These are phyloP conservation scores for Avena atlantica DNA, from an alignment of 176 grass and related monocot genomes.

Conservation along the genomic window DNA sequence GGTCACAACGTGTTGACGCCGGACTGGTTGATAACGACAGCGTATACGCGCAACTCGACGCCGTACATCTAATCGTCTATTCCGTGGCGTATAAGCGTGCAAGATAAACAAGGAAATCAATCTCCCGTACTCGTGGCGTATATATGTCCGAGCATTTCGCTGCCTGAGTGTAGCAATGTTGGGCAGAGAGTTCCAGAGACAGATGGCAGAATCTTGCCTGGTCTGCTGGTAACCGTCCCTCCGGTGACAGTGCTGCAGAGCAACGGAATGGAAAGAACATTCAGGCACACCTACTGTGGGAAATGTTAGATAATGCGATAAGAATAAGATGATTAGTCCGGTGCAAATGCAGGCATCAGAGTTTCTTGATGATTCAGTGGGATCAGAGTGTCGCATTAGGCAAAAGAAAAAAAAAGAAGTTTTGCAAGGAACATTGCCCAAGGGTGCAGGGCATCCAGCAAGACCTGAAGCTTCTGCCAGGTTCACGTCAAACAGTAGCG, in stretches of 20 bases:
- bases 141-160: not conserved
- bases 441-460: not conserved
- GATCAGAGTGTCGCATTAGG: not conserved
- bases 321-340: not conserved
- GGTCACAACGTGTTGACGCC: not conserved
- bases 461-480: not conserved
- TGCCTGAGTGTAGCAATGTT: constrained; percentile 21
- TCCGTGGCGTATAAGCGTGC: constrained; percentile 6
- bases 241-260: not conserved
- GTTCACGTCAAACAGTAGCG: not conserved
- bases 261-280: constrained; percentile 20
- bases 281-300: not conserved
- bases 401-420: not conserved
- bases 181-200: constrained; percentile 33
- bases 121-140: constrained; percentile 11
- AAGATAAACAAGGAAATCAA: constrained; percentile 9
- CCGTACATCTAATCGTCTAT: not conserved
- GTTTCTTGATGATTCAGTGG: not conserved
- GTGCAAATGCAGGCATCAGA: not conserved
- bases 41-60: constrained; percentile 31
- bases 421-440: not conserved
- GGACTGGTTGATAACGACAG: not conserved
- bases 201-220: constrained; percentile 41
- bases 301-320: not conserved
- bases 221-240: constrained; percentile 38